A percentile compares a stretch with the other conserved stretches of the same genome.
Evolutionary conservation across 1,284 basidiomycete genomes (phyloP).

Genomic region (Rhizoctonia solani): DNA sequence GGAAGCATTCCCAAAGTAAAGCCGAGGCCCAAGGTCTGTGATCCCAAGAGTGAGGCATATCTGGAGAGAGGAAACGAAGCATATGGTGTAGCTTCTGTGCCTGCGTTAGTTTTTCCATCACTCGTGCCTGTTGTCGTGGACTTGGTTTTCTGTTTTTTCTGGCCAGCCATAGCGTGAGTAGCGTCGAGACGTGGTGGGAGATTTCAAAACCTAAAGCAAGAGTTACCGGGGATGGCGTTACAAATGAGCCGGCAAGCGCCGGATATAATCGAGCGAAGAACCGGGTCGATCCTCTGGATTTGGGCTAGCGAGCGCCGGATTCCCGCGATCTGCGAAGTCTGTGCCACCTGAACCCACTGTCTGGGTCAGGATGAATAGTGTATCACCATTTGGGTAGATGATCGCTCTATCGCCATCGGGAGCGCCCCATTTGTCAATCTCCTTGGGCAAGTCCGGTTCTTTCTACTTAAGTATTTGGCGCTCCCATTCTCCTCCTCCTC

Average conservation of each 20-base stretch:
- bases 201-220: background rate
- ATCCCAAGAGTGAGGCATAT: slow-evolving; percentile 74
- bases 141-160: slow-evolving; percentile 14
- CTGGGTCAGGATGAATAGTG: too few relatives aligned
- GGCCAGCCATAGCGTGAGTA: background rate
- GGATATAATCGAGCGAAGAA: background rate
- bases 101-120: too few relatives aligned
- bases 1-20: slow-evolving; percentile 71
- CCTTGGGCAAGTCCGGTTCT: too few relatives aligned
- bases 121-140: background rate
- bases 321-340: too few relatives aligned
- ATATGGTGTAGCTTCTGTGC: background rate
- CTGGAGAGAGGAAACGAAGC: slow-evolving; percentile 47
- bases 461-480: too few relatives aligned
- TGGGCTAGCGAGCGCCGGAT: too few relatives aligned
- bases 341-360: too few relatives aligned
- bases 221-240: background rate
- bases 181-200: background rate
- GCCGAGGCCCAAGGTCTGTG: slow-evolving; percentile 67
- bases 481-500: background rate
- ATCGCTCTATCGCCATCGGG: too few relatives aligned
- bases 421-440: too few relatives aligned
- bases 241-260: background rate
- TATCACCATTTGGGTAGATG: too few relatives aligned
- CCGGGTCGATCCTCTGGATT: background rate